Conservation (phyloP, 1,284 basidiomycete genomes). For the Singerocomus rubriflavus region DNA sequence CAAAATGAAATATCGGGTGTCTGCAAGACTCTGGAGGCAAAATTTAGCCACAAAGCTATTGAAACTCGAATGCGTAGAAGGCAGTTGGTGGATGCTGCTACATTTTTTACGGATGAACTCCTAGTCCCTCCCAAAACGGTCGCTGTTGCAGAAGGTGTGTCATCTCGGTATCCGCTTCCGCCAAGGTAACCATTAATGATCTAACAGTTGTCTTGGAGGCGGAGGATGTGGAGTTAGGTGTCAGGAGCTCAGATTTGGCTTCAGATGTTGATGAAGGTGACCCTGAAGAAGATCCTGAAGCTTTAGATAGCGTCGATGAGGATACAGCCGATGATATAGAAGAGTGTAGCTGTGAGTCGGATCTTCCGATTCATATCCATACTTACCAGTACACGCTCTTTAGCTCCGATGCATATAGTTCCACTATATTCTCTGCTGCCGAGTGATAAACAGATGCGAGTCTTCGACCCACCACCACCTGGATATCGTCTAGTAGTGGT, state of each 20-base stretch:
- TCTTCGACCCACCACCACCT: constrained; percentile 86
- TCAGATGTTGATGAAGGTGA: constrained; percentile 56
- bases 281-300: constrained; percentile 46
- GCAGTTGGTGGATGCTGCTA: constrained; percentile 27
- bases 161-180: not conserved
- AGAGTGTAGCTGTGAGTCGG: constrained; percentile 57
- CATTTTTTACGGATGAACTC: constrained; percentile 28
- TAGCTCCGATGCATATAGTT: constrained; percentile 81
- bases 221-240: constrained; percentile 80
- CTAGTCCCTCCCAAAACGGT: constrained; percentile 10
- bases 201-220: constrained; percentile 60
- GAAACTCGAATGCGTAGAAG: constrained; percentile 47
- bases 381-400: constrained; percentile 17
- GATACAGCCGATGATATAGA: constrained; percentile 49
- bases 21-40: constrained; percentile 79
- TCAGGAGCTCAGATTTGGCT: constrained; percentile 42
- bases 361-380: not conserved
- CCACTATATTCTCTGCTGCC: constrained; percentile 98
- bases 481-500: constrained; percentile 93
- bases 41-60: constrained; percentile 70
- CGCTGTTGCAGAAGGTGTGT: constrained; percentile 25
- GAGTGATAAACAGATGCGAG: constrained; percentile 94
- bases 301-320: constrained; percentile 53
- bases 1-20: constrained; percentile 96
- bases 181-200: not conserved